Percentiles rank a stretch among this genome's conserved stretches.
These are phyloP conservation scores for Labyrinthula sp. DNA, from an alignment of 352 stramenopile genomes.

Conservation along the genomic window DNA sequence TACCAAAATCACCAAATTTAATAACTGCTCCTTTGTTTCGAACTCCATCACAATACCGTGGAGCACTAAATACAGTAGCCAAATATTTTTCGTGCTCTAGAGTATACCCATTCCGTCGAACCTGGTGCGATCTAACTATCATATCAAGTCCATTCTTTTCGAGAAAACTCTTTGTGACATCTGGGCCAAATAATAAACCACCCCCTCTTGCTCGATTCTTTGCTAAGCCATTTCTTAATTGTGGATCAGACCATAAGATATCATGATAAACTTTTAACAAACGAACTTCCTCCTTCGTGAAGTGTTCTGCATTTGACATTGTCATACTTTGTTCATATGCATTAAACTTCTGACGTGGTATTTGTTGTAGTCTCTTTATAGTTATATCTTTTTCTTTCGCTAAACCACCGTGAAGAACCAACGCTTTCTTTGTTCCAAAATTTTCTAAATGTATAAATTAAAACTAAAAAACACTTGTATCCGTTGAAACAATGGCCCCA, in stretches of 20 bases:
- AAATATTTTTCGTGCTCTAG: conserved; percentile 57
- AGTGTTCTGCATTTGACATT: conserved; percentile 65
- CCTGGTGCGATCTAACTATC: conserved; percentile 75
- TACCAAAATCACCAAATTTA: too few species aligned
- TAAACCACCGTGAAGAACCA: conserved; percentile 74
- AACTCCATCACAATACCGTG: conserved; percentile 64
- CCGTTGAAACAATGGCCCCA: conserved; percentile 48
- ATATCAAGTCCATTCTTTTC: conserved; percentile 68
- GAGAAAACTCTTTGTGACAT: conserved; percentile 75
- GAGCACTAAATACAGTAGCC: conserved; percentile 68
- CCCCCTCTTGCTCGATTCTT: conserved; percentile 54
- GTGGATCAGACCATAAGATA: conserved; percentile 71
- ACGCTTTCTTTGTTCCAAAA: conserved; percentile 64
- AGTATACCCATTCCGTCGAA: conserved; percentile 65
- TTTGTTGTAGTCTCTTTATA: conserved; percentile 59
- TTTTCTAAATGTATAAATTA: conserved; percentile 61
- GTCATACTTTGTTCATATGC: too few species aligned
- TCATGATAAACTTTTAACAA: conserved; percentile 77
- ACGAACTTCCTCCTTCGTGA: conserved; percentile 49
- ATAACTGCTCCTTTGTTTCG: conserved; percentile 76
- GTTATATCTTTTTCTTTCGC: conserved; percentile 69
- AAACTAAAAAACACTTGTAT: conserved; percentile 58
- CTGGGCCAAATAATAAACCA: conserved; percentile 67
- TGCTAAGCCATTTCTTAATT: too few species aligned
- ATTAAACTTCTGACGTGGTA: conserved; percentile 39